Evolutionary conservation across 1,139 yeast genomes (phyloP), one percentile per base, ranked within the genome.

Genomic region (Saccharomyces pastorianus): DNA sequence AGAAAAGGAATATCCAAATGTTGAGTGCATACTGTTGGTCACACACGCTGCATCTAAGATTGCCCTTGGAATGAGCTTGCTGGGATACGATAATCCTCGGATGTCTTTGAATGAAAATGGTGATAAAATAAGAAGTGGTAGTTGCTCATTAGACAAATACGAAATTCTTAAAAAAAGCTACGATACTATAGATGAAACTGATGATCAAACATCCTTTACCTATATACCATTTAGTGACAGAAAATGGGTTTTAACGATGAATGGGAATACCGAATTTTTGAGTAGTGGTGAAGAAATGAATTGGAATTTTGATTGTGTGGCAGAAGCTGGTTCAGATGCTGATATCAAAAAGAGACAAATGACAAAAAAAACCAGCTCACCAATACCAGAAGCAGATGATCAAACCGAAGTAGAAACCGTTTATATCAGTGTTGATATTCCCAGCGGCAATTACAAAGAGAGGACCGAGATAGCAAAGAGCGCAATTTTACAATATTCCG

Each of bases 21-120:
- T 79, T 25, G 78, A 81, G 46, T 75, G 79, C 0, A 71, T 88
- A 7, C 67, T 88, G 49, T 73, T 88, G 11, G 80, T 87, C 44
- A 82, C 93, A 7, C 96, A 88, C 68, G 96, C 96, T 1, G 96
- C 96, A 6, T 79, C 91, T 6, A 85, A 85, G 65, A 86, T 86
- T 55, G 88, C 90, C 0, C 72, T 88, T 27, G 95, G 95, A 1
- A 77, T 86, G 76, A 80, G 85, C 1, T 72, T 88, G 38, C 67
- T 84, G 61, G 81, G 80, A 1, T 76, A 76, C 53, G 60, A 68
- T 2, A 70, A 74, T 48, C 81, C 81, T 3, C 71, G 74, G 53
- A 83, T 78, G 31, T 64, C 74, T 27, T 65, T 76, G 14, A 79
- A 77, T 54, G 81, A 77, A 54, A 78, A 75, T 42, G 81, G 78